A percentile compares a stretch with the other conserved stretches of the same genome.
Conservation (phyloP, 768 basidiomycete species). For the Rhodocollybia butyracea region DNA sequence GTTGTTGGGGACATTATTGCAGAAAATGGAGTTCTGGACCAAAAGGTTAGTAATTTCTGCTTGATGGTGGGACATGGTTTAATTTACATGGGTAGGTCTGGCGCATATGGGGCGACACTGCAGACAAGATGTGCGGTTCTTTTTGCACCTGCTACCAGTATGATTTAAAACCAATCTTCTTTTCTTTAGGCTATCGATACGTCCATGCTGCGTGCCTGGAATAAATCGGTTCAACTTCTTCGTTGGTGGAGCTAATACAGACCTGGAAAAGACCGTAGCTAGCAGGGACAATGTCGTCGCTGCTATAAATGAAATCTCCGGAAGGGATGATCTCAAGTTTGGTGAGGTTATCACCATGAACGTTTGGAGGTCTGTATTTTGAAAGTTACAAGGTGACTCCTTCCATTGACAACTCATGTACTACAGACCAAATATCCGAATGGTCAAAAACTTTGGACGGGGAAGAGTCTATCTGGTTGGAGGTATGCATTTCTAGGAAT, state of each 20-base stretch:
- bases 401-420: not conserved
- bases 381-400: not conserved
- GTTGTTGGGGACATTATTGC: constrained; percentile 33
- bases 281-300: constrained; percentile 16
- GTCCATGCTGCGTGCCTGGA: constrained; percentile 27
- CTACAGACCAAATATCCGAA: constrained; percentile 22
- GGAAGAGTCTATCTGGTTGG: constrained; percentile 22
- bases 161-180: not conserved
- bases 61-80: not conserved
- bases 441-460: constrained; percentile 21
- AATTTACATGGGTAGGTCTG: constrained; percentile 29
- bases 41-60: constrained; percentile 27
- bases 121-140: constrained; percentile 24
- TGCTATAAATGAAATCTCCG: constrained; percentile 15
- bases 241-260: constrained; percentile 21
- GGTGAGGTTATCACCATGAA: constrained; percentile 20
- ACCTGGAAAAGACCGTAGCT: constrained; percentile 14
- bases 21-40: constrained; percentile 8
- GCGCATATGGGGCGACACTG: constrained; percentile 46
- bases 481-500: constrained; percentile 12
- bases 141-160: not conserved
- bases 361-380: constrained; percentile 16
- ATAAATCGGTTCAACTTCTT: constrained; percentile 26
- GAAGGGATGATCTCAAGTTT: constrained; percentile 21
- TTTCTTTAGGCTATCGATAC: constrained; percentile 25